These are phyloP conservation scores for Alternaria angustiovoidea DNA, from an alignment of 2,329 filamentous ascomycete species.

Conservation along the genomic window DNA sequence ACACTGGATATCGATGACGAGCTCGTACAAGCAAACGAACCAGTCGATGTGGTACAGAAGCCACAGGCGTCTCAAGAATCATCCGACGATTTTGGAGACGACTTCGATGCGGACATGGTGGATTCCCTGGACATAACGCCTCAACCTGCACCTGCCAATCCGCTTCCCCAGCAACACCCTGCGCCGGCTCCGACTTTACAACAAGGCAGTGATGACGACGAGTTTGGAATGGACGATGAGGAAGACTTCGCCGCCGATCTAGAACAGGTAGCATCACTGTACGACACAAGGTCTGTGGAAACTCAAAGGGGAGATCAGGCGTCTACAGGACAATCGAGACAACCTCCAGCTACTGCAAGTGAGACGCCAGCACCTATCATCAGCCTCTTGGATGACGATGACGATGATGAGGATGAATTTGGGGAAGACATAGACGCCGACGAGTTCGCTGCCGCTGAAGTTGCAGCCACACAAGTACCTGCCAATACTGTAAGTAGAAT, in stretches of 20 bases:
- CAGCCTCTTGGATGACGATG: constrained; percentile 19
- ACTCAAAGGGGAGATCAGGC: constrained; percentile 16
- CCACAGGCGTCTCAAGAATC: constrained; percentile 27
- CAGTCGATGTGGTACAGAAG: neutral
- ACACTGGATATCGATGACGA: constrained; percentile 13
- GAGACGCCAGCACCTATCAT: constrained; percentile 30
- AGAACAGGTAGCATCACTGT: constrained; percentile 65
- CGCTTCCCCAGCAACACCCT: neutral
- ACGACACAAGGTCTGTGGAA: constrained; percentile 56
- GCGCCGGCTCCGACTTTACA: neutral
- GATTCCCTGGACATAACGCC: constrained; percentile 40
- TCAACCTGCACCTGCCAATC: constrained; percentile 1
- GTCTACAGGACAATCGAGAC: neutral
- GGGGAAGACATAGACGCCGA: constrained; percentile 78
- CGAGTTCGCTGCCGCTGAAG: constrained; percentile 69
- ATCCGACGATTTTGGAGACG: constrained; percentile 49
- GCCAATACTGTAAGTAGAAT: constrained; percentile 62
- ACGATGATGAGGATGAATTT: constrained; percentile 63
- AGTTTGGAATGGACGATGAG: constrained; percentile 57
- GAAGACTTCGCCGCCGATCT: constrained; percentile 65
- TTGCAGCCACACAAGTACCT: constrained; percentile 74
- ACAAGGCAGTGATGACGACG: constrained; percentile 50
- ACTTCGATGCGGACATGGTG: constrained; percentile 48
- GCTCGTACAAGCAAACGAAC: constrained; percentile 10
- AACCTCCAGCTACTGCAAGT: constrained; percentile 4